Base-by-base conservation (phyloP, 495 filamentous ascomycete genomes). In the Penicillium tannophilum region DNA sequence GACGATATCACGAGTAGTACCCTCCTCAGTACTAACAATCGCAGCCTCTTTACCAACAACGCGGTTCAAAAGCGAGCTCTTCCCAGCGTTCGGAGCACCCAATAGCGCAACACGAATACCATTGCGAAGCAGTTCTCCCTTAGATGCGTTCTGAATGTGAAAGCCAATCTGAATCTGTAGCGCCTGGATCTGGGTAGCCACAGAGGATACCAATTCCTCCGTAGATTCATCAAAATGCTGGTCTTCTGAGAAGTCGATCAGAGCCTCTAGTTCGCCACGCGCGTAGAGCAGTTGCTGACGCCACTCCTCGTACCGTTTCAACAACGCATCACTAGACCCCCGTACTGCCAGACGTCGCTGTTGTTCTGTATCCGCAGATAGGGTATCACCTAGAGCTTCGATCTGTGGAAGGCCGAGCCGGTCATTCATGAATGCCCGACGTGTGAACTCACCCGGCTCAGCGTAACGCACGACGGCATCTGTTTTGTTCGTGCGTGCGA, bases 191-290 rank as follows among this genome's bases (percentile, higher is more conserved):
- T 90, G 83, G 12, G 55, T 63, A 20, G 85, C 81, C 26, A 96
- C 90, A 31, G 84, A 90, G 2, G 61, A 66, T 6, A 92, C 79
- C 30, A 98, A 77, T 56, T 88, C 84, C 7, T 79, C 75, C 0
- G 92, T 89, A 2, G 90, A 88, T 66, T 96, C 92, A 54, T 97
- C 93, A 61, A 98, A 97, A 76, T 96, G 88, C 73, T 98, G 93
- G 65, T 98, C 95, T 72, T 98, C 94, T 1, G 89, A 88, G 71
- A 98, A 98, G 68, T 98, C 94, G 65, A 98, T 98, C 57, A 98
- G 74, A 1, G 94, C 94, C 70, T 98, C 94, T 50, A 98, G 79
- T 73, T 97, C 93, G 6, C 91, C 95, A 8, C 93, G 84, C 24
- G 92, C 93, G 62, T 88, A 80, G 8, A 98, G 76, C 7, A 98